phyloP scores from a whole-genome alignment of 2,329 filamentous ascomycete genomes.

The Volutella citrinella region DNA sequence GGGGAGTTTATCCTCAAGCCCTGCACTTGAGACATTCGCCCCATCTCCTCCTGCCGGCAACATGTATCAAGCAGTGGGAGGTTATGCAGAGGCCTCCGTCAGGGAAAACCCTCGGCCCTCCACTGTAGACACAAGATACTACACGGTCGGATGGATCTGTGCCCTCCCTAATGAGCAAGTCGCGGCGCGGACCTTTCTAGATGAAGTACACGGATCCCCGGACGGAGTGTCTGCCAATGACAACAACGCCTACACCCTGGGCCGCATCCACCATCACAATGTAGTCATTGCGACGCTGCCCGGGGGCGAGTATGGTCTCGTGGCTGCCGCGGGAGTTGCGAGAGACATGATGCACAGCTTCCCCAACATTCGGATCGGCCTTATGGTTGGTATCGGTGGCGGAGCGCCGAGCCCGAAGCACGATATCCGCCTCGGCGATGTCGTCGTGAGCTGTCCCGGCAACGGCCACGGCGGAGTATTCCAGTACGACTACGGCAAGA shows the following conservation, averaged over 20 bases:
- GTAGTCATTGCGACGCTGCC: constrained; percentile 16
- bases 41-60: no score
- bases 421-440: constrained; percentile 28
- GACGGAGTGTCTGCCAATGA: constrained; percentile 22
- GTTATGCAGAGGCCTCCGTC: no score
- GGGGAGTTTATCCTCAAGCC: no score
- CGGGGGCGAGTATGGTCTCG: constrained; percentile 10
- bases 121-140: no score
- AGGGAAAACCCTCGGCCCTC: no score
- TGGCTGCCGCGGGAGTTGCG: constrained; percentile 20
- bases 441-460: constrained; percentile 11
- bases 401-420: constrained; percentile 29
- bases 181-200: constrained; percentile 37
- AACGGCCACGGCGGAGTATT: constrained; percentile 9
- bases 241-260: constrained; percentile 14
- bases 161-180: constrained; percentile 35
- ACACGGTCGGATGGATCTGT: constrained; percentile 44
- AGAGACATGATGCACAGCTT: constrained; percentile 29
- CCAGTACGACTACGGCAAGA: constrained; percentile 22
- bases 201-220: constrained; percentile 23
- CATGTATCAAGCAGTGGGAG: no score
- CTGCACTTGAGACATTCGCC: no score
- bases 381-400: constrained; percentile 17
- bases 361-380: constrained; percentile 24
- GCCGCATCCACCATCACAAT: constrained; percentile 15